These are phyloP conservation scores for Chalciporus chontae DNA, from an alignment of 768 basidiomycete species.

Conservation along the genomic window DNA sequence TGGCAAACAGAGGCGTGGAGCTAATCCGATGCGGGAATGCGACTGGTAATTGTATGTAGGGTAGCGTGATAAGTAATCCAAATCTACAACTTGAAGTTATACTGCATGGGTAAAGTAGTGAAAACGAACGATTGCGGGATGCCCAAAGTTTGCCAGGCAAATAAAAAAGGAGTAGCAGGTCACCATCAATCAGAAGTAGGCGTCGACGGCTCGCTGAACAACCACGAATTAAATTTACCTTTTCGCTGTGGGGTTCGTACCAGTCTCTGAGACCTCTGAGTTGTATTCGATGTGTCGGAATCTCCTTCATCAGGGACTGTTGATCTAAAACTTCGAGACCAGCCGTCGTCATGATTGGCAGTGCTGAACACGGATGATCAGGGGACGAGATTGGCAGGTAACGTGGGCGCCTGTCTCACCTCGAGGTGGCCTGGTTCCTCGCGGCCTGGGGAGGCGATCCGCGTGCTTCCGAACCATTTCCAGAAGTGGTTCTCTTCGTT, in stretches of 20 bases:
- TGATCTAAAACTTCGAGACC: slow-evolving; percentile 12
- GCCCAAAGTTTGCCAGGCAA: too few species aligned
- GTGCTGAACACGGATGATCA: slow-evolving; percentile 2
- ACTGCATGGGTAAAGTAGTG: not conserved
- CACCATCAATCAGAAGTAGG: slow-evolving; percentile 4
- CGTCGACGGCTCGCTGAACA: slow-evolving; percentile 9
- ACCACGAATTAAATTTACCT: slow-evolving; percentile 4
- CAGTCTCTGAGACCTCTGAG: slow-evolving; percentile 11
- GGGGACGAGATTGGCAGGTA: not conserved
- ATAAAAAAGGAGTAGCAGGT: not conserved
- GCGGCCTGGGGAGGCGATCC: slow-evolving; percentile 18
- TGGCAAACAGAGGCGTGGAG: too few species aligned
- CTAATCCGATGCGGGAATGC: too few species aligned
- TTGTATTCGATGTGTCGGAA: slow-evolving; percentile 19
- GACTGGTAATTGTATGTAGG: too few species aligned
- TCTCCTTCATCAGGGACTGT: slow-evolving; percentile 7
- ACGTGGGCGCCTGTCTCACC: slow-evolving; percentile 10
- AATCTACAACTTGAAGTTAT: not conserved
- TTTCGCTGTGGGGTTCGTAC: slow-evolving; percentile 1
- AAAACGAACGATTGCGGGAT: not conserved
- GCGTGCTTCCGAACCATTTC: not conserved
- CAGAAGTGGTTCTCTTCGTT: not conserved
- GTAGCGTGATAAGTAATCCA: not conserved
- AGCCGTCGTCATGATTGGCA: not conserved
- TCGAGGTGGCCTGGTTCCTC: slow-evolving; percentile 8